Evolutionary conservation across 768 basidiomycete species (phyloP).

Genomic region (Tricholoma matsutake): DNA sequence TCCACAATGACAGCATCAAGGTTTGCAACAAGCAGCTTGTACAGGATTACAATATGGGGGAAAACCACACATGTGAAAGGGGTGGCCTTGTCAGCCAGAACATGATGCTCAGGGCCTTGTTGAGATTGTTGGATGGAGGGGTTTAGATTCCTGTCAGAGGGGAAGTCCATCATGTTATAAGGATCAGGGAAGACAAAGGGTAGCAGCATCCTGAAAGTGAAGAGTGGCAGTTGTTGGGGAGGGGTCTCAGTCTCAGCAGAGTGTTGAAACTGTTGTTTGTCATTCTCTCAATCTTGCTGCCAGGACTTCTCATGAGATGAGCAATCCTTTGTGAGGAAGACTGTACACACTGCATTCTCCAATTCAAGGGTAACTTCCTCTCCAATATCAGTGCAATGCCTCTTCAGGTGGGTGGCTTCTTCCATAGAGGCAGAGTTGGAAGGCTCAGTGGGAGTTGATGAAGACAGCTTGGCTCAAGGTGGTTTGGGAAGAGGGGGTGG

Average conservation of each 20-base stretch:
- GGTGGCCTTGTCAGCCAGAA: too few species aligned
- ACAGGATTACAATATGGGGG: background rate
- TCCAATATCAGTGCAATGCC: background rate
- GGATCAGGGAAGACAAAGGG: background rate
- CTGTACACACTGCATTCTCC: background rate
- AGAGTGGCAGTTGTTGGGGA: background rate
- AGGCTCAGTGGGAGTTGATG: too few species aligned
- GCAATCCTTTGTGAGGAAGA: background rate
- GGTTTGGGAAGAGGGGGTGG: background rate
- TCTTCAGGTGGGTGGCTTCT: background rate
- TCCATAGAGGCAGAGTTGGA: too few species aligned
- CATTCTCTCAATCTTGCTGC: background rate
- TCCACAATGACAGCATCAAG: background rate
- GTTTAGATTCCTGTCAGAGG: background rate
- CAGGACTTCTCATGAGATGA: background rate
- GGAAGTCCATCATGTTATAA: background rate
- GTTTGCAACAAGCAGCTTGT: conserved; percentile 2
- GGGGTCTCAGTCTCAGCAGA: background rate
- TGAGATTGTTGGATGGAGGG: conserved; percentile 1
- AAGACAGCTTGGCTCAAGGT: background rate
- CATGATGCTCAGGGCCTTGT: too few species aligned
- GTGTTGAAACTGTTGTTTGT: background rate
- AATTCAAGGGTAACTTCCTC: background rate
- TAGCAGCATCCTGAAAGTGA: background rate
- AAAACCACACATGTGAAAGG: background rate